Base-by-base conservation (phyloP, 2,329 filamentous ascomycete genomes). In the Alternaria longipes region DNA sequence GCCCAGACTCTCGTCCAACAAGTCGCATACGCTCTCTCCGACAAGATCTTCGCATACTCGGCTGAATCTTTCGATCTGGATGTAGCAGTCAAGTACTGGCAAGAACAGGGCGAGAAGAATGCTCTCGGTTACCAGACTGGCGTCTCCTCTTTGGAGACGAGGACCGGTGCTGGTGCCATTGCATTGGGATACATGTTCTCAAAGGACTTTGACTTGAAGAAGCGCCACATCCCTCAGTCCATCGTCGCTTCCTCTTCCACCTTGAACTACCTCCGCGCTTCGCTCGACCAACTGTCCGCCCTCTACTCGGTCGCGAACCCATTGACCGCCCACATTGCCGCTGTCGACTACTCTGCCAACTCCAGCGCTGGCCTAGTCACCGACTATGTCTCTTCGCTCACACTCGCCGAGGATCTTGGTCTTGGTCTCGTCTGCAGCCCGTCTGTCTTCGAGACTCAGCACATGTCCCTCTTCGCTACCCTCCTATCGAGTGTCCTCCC, bases 141-240 rank as follows among this genome's bases (percentile, higher is more conserved):
- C 14, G 88, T 98, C 47, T 85, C 94, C 62, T 83, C 91, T 24
- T 88, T 97, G 74, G 91, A 99, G 83, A 96, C 94, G 44, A 87
- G 95, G 55, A 88, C 91, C 58, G 95, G 95, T 60, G 95, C 95
- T 54, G 95, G 94, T 57, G 89, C 91, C 67, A 91, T 98, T 75
- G 93, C 95, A 22, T 86, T 99, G 50, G 95, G 95, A 59, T 99
- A 99, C 82, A 92, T 98, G 78, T 99, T 98, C 85, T 97, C 94
- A 63, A 92, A 93, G 74, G 95, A 99, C 81, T 97, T 97, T 74
- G 94, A 98, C 78, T 81, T 97, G 73, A 89, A 87, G 83, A 97
- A 95, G 85, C 89, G 94, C 69, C 89, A 95, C 76, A 89, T 97
- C 60, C 94, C 95, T 3, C 95, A 99, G 85, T 90, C 92, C 16